Evolutionary conservation across 2,329 filamentous ascomycete species (phyloP).

Genomic region (Penicillium sp.): DNA sequence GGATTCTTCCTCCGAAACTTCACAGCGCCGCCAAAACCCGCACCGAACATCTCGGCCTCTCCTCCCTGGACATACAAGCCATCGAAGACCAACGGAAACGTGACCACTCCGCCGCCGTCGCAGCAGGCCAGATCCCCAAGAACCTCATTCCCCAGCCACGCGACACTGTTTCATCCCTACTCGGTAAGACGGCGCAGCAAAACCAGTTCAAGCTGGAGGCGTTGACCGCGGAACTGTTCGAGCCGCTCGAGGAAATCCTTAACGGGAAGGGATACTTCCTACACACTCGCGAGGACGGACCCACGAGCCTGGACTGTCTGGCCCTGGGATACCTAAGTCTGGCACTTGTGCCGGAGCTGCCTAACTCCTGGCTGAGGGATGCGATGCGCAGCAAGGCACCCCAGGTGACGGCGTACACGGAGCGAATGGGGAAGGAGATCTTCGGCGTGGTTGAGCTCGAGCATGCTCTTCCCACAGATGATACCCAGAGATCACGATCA

Average conservation of each 20-base stretch:
- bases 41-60: conserved; percentile 62
- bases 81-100: conserved; percentile 35
- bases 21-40: conserved; percentile 61
- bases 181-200: conserved; percentile 60
- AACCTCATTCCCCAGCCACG: conserved; percentile 49
- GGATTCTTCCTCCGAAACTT: conserved; percentile 67
- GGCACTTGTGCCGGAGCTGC: conserved; percentile 56
- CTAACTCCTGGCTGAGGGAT: conserved; percentile 54
- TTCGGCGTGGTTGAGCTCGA: conserved; percentile 28
- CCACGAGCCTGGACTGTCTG: conserved; percentile 71
- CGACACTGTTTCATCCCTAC: conserved; percentile 53
- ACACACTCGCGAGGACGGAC: too few relatives aligned
- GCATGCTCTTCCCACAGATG: conserved; percentile 22
- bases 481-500: too few relatives aligned
- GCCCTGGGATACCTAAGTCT: conserved; percentile 70
- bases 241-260: conserved; percentile 63
- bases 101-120: conserved; percentile 33
- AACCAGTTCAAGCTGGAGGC: conserved; percentile 67
- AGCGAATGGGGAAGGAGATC: conserved; percentile 31
- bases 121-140: conserved; percentile 34
- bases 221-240: conserved; percentile 61
- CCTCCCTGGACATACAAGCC: conserved; percentile 56
- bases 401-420: conserved; percentile 39
- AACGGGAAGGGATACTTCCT: too few relatives aligned
- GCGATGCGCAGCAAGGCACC: conserved; percentile 47